These are phyloP conservation scores for Podospora appendiculata DNA, from an alignment of 495 filamentous ascomycete species.

Conservation along the genomic window DNA sequence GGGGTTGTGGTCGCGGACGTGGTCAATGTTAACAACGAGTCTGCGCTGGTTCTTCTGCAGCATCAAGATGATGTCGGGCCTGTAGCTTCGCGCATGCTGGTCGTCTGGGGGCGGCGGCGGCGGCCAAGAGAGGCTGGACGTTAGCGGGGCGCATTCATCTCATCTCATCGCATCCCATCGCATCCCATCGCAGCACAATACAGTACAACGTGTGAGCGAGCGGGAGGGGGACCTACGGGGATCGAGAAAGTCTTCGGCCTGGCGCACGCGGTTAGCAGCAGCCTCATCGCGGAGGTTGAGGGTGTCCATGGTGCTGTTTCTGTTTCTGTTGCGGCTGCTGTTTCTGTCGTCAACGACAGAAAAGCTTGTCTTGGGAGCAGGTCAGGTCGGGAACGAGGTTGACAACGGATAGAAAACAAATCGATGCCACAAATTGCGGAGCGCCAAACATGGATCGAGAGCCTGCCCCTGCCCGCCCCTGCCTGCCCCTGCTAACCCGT, in stretches of 20 bases:
- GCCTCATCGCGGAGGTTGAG: conserved; percentile 73
- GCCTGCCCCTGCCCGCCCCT: no score
- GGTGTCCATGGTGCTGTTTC: conserved; percentile 53
- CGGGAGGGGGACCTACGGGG: conserved; percentile 50
- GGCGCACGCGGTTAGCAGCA: conserved; percentile 69
- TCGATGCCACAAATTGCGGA: neutral
- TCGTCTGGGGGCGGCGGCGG: conserved; percentile 31
- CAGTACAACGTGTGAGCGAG: neutral
- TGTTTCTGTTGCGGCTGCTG: neutral
- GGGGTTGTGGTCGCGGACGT: conserved; percentile 81
- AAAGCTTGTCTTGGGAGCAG: no score
- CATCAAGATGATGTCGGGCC: conserved; percentile 86
- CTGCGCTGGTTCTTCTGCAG: conserved; percentile 76
- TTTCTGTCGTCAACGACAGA: neutral
- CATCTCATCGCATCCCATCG: no score
- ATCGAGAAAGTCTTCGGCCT: conserved; percentile 78
- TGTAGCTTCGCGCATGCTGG: conserved; percentile 61
- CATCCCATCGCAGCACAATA: no score
- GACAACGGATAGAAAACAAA: no score
- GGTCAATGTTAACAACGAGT: conserved; percentile 82
- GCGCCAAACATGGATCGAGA: neutral
- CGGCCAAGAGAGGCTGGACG: no score
- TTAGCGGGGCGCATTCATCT: no score
- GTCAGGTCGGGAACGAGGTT: no score
- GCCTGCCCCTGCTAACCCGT: no score